These are phyloP conservation scores for Nothophoma quercina DNA, from an alignment of 2,329 filamentous ascomycete species.

Conservation along the genomic window DNA sequence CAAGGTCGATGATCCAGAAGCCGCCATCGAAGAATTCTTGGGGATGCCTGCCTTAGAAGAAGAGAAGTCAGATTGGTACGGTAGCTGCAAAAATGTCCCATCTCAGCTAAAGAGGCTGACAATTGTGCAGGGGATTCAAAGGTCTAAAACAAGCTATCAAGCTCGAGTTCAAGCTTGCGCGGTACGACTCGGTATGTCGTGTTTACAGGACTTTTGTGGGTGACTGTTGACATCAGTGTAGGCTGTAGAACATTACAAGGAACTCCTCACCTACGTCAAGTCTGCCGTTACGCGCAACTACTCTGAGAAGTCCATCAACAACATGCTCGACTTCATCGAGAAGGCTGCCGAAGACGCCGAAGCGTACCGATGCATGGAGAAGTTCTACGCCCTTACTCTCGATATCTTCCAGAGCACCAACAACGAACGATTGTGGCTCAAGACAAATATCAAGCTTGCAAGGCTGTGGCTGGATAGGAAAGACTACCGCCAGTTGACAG, in stretches of 20 bases:
- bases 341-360: conserved; percentile 79
- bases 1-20: conserved; percentile 84
- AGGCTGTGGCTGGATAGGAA: conserved; percentile 91
- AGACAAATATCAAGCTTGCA: conserved; percentile 96
- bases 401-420: conserved; percentile 96
- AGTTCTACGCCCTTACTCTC: conserved; percentile 93
- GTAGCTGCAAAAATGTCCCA: background rate
- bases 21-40: conserved; percentile 92
- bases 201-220: background rate
- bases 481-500: conserved; percentile 80
- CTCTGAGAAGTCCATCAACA: conserved; percentile 99
- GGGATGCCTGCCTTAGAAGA: conserved; percentile 82
- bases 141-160: conserved; percentile 98
- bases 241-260: conserved; percentile 90
- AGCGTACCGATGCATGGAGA: conserved; percentile 84
- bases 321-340: conserved; percentile 97
- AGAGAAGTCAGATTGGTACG: conserved; percentile 91
- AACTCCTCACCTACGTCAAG: conserved; percentile 96
- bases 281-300: conserved; percentile 97
- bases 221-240: conserved; percentile 51
- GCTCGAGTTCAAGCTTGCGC: conserved; percentile 90
- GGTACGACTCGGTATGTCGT: conserved; percentile 75
- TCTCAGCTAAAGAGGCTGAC: conserved; percentile 22
- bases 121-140: conserved; percentile 77
- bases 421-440: conserved; percentile 95